phyloP scores from a whole-genome alignment of 2,329 filamentous ascomycete species.

The Aspergillus intermedius region DNA sequence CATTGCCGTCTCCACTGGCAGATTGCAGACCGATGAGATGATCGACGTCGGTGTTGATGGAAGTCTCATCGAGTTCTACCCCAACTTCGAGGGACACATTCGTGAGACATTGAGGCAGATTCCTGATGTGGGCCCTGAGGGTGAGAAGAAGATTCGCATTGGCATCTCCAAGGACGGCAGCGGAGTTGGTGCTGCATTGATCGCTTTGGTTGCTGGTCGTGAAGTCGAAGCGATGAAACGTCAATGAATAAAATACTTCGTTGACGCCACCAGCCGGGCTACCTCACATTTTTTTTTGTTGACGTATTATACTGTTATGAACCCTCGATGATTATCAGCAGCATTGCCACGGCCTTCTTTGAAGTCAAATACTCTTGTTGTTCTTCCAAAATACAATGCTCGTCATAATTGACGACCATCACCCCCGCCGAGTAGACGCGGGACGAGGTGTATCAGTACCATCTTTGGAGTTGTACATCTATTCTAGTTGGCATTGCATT shows the following conservation, averaged over 20 bases:
- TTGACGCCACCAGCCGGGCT: not conserved
- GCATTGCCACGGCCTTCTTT: no score
- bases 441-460: no score
- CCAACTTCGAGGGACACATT: constrained; percentile 82
- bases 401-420: no score
- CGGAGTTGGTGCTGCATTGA: constrained; percentile 89
- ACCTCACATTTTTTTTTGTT: no score
- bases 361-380: no score
- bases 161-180: constrained; percentile 96
- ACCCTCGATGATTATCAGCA: no score
- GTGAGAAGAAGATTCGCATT: constrained; percentile 82
- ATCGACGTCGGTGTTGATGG: constrained; percentile 93
- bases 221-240: not conserved
- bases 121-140: constrained; percentile 66
- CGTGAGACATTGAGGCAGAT: constrained; percentile 72
- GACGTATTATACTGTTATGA: no score
- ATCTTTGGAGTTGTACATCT: no score
- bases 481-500: no score
- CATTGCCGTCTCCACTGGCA: constrained; percentile 72
- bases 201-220: constrained; percentile 74
- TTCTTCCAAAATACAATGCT: no score
- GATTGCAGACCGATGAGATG: constrained; percentile 61
- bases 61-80: constrained; percentile 91
- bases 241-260: not conserved
- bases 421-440: no score